These are phyloP conservation scores for Colletotrichum siamense DNA, from an alignment of 2,329 filamentous ascomycete species.

Conservation along the genomic window DNA sequence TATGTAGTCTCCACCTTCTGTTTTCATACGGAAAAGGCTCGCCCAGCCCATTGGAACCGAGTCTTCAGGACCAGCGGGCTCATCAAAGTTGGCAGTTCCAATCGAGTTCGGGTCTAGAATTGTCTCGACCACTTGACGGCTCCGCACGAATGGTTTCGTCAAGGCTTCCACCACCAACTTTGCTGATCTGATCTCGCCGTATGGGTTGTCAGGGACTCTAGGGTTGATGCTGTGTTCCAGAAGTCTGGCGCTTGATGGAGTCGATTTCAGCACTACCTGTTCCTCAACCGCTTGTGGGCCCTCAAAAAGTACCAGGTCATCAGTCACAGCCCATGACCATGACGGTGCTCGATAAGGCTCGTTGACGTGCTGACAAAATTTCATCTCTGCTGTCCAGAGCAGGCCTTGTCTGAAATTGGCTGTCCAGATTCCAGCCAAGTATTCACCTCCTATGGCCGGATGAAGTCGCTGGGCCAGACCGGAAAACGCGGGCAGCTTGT, in stretches of 20 bases:
- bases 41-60: background rate
- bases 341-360: background rate
- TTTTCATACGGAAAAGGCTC: background rate
- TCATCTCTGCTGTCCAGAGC: background rate
- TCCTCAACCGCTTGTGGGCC: background rate
- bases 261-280: background rate
- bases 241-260: background rate
- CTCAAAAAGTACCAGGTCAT: background rate
- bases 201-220: background rate
- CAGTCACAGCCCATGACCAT: background rate
- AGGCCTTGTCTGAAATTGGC: background rate
- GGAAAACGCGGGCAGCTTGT: background rate
- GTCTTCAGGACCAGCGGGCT: background rate
- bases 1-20: background rate
- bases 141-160: background rate
- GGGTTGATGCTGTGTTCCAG: background rate
- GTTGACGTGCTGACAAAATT: background rate
- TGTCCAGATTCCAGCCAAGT: background rate
- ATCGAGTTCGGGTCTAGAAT: background rate
- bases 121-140: background rate
- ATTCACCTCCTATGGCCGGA: background rate
- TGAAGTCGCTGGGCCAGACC: background rate
- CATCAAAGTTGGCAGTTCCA: background rate
- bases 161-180: background rate
- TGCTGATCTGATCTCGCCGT: background rate